Conservation (phyloP, 1,284 basidiomycete genomes). For the Cerioporus squamosus region DNA sequence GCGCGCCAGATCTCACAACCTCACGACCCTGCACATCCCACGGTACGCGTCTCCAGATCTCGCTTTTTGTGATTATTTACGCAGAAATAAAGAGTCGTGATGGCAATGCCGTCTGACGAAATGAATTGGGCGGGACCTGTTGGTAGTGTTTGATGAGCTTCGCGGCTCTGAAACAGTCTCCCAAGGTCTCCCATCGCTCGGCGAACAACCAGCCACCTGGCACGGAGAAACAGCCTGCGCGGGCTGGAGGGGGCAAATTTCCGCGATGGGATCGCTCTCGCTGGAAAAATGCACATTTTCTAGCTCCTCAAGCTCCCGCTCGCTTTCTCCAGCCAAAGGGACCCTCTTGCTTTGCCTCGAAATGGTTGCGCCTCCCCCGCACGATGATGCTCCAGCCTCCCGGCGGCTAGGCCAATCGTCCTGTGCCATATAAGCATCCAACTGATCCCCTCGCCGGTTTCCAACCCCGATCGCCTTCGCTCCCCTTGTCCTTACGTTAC, state of each 20-base stretch:
- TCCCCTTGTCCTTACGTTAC: conserved; percentile 36
- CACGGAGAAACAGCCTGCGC: conserved; percentile 16
- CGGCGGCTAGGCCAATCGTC: conserved; percentile 28
- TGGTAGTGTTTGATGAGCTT: conserved; percentile 21
- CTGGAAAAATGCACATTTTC: conserved; percentile 2
- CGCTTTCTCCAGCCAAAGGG: conserved; percentile 2
- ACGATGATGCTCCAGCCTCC: not conserved
- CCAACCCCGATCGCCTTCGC: conserved; percentile 36
- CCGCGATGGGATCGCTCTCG: conserved; percentile 7
- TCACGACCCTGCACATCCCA: conserved; percentile 23
- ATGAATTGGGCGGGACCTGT: conserved; percentile 22
- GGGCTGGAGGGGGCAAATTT: conserved; percentile 14
- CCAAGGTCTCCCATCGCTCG: conserved; percentile 5
- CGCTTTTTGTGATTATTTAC: not conserved
- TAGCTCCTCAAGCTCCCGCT: conserved; percentile 5
- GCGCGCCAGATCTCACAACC: conserved; percentile 19
- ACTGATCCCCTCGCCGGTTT: conserved; percentile 30
- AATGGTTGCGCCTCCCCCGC: conserved; percentile 2
- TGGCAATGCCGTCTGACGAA: conserved; percentile 1
- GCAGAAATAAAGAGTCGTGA: conserved; percentile 4
- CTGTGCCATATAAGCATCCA: conserved; percentile 32
- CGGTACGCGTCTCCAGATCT: conserved; percentile 1
- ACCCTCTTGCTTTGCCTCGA: conserved; percentile 2
- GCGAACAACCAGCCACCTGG: conserved; percentile 13
- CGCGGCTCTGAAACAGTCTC: conserved; percentile 20